Base-by-base conservation (phyloP, 2,329 filamentous ascomycete species). In the Rutstroemia sp. region DNA sequence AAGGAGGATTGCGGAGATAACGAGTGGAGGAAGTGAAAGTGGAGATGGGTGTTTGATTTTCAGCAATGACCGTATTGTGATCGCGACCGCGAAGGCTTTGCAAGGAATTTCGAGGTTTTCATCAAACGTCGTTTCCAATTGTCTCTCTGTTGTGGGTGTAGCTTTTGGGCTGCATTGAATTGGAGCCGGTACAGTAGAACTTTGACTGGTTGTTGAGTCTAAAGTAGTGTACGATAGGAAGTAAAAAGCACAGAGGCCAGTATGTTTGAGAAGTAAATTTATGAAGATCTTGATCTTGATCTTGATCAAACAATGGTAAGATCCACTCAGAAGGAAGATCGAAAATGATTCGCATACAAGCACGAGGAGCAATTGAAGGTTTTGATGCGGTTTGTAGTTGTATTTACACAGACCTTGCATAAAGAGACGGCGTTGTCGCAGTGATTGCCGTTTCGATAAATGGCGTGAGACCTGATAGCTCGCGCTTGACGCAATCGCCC, bases 271-370 rank as follows among this genome's bases (percentile, higher is more conserved):
- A 25, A 30, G 27, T 17, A 39, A 50, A 42, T 25, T n/a, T 52
- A 45, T 23, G 25, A 30, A 30, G 27, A 30, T 30, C 27, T 23
- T 23, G 23, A 23, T 30, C 27, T 23, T 23, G 23, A 23, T 23
- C 23, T 23, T 23, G 23, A 23, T 23, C 23, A 23, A 23, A 23
- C 23, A 23, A 23, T 4, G 23, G 23, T 5, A 46, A 45, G 50
- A 42, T 42, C 49, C 49, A 42, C 38, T 42, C 40, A 27, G 49
- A 42, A 42, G 36, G 51, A 39, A 54, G 51, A 54, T 54, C 16
- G 34, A 27, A 30, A 54, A 48, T 54, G 51, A 54, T 54, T 54
- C 34, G 44, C 51, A 54, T 54, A 44, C 23, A n/a, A 47, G 8
- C 27, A 30, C 10, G 27, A 30, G 27, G 45, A 16, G 14, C 25